These are phyloP conservation scores for Apiospora sp. DNA, from an alignment of 2,329 filamentous ascomycete genomes.

Conservation along the genomic window DNA sequence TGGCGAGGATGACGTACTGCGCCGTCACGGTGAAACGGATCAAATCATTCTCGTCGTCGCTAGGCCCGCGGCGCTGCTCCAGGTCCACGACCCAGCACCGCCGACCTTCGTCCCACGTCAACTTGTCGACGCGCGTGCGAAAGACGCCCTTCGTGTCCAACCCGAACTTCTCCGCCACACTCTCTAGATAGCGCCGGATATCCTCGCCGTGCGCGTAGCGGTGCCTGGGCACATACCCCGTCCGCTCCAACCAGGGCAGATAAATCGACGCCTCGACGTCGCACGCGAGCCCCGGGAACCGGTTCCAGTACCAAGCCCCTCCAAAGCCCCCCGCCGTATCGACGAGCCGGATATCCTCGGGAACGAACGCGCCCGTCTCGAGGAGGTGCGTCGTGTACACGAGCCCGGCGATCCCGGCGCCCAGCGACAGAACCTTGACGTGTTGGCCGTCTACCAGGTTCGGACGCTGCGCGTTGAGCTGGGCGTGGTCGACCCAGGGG, in stretches of 20 bases:
- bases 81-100: slow-evolving; percentile 16
- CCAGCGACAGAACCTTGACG: slow-evolving; percentile 37
- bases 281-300: slow-evolving; percentile 59
- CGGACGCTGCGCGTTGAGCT: not conserved
- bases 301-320: slow-evolving; percentile 62
- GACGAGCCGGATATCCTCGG: slow-evolving; percentile 50
- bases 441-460: slow-evolving; percentile 24
- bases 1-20: slow-evolving; percentile 49
- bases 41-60: slow-evolving; percentile 29
- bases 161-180: slow-evolving; percentile 52
- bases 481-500: not conserved
- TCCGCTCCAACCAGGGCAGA: slow-evolving; percentile 67
- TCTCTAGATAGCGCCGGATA: slow-evolving; percentile 54
- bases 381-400: slow-evolving; percentile 42
- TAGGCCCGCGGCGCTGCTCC: slow-evolving; percentile 32
- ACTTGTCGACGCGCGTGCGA: slow-evolving; percentile 50
- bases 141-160: slow-evolving; percentile 56
- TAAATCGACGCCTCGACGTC: slow-evolving; percentile 69
- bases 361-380: slow-evolving; percentile 41
- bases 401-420: slow-evolving; percentile 39
- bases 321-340: slow-evolving; percentile 55
- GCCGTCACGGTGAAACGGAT: slow-evolving; percentile 43
- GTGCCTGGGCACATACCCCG: slow-evolving; percentile 63
- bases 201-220: slow-evolving; percentile 47
- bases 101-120: slow-evolving; percentile 56